phyloP scores from a whole-genome alignment of 2,329 filamentous ascomycete species.

The Cephalotrichum gorgonifer region DNA sequence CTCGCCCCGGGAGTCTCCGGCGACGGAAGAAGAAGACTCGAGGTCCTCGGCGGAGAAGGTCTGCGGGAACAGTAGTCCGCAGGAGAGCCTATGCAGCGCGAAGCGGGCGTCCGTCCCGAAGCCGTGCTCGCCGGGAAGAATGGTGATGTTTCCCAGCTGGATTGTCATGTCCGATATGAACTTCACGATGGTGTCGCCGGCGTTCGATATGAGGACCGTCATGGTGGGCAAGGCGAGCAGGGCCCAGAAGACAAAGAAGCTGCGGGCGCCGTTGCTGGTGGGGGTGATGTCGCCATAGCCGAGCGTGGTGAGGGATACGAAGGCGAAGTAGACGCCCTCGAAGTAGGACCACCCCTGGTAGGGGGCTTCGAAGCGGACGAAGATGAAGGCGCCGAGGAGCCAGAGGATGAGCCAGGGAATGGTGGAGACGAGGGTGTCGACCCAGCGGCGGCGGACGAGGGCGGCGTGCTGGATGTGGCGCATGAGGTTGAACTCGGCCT shows the following conservation, averaged over 20 bases:
- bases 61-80: conserved; percentile 27
- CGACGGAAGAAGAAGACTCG: conserved; percentile 6
- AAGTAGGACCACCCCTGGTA: conserved; percentile 66
- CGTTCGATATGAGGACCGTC: conserved; percentile 75
- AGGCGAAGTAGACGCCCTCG: conserved; percentile 74
- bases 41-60: conserved; percentile 5
- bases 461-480: conserved; percentile 63
- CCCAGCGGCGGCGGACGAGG: conserved; percentile 60
- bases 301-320: conserved; percentile 72
- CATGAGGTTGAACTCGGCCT: conserved; percentile 70
- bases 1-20: neutral
- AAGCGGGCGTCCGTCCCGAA: conserved; percentile 34
- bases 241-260: conserved; percentile 92
- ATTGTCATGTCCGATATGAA: conserved; percentile 44
- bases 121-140: conserved; percentile 45
- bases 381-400: conserved; percentile 70
- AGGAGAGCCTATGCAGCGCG: conserved; percentile 28
- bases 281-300: conserved; percentile 78
- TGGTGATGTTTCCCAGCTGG: conserved; percentile 46
- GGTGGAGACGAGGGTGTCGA: conserved; percentile 57
- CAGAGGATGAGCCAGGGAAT: conserved; percentile 64
- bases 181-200: conserved; percentile 73
- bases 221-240: conserved; percentile 77
- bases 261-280: conserved; percentile 64
- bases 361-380: conserved; percentile 40